Percentiles rank a stretch among this genome's conserved stretches.
Evolutionary conservation across 2,329 filamentous ascomycete genomes (phyloP).

Genomic region (Corynespora cassiicola): DNA sequence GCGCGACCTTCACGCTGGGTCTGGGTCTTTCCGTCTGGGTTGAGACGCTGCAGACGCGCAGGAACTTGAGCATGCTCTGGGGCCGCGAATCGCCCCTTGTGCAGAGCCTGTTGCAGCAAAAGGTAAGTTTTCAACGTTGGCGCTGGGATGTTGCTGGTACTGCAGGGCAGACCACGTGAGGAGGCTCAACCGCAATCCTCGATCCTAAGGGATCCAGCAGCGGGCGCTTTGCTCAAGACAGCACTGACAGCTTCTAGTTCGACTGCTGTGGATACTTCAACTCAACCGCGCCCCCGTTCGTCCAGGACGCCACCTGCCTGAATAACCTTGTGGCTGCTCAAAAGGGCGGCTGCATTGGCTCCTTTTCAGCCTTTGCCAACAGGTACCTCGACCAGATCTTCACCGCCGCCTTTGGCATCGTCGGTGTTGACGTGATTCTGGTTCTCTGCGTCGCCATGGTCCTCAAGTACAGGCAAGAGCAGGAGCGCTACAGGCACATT

Average conservation of each 20-base stretch:
- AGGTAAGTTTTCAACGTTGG: slow-evolving; percentile 56
- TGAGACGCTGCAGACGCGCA: slow-evolving; percentile 72
- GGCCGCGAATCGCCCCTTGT: slow-evolving; percentile 60
- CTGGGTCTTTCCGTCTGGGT: slow-evolving; percentile 70
- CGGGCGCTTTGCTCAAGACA: slow-evolving; percentile 16
- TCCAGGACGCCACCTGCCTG: slow-evolving; percentile 71
- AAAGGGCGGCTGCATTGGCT: slow-evolving; percentile 71
- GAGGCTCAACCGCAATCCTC: slow-evolving; percentile 8
- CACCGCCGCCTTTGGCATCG: slow-evolving; percentile 80
- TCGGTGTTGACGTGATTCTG: slow-evolving; percentile 71
- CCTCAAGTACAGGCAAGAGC: slow-evolving; percentile 81
- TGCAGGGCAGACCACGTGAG: slow-evolving; percentile 10
- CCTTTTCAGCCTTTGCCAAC: slow-evolving; percentile 74
- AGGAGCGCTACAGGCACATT: slow-evolving; percentile 78
- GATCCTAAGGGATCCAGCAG: slow-evolving; percentile 2
- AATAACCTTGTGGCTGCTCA: slow-evolving; percentile 74
- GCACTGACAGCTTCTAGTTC: slow-evolving; percentile 61
- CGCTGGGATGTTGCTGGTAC: slow-evolving; percentile 7
- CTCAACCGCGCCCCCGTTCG: slow-evolving; percentile 73
- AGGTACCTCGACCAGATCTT: slow-evolving; percentile 77
- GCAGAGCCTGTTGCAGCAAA: slow-evolving; percentile 74
- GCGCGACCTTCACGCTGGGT: slow-evolving; percentile 68
- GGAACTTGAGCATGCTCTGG: slow-evolving; percentile 69
- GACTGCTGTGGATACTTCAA: slow-evolving; percentile 82
- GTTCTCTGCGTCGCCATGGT: slow-evolving; percentile 76